Conservation (phyloP, 495 filamentous ascomycete species). For the Podospora tetraspora region DNA sequence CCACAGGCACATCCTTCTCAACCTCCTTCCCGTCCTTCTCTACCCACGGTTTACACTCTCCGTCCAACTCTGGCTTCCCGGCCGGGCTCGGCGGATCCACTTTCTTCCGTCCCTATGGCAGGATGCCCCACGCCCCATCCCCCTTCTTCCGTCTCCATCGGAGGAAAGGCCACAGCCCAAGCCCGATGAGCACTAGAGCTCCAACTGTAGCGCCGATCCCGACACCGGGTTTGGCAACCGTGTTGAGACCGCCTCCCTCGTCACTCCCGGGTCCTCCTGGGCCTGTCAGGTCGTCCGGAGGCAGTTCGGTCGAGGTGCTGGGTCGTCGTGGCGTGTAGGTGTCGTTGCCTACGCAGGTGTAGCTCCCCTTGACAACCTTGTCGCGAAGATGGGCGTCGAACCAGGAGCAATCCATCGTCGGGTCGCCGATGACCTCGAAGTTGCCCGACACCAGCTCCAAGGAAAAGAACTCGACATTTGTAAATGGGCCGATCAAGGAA, state of each 20-base stretch:
- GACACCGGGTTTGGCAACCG: neutral
- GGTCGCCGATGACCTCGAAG: neutral
- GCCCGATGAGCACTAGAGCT: neutral
- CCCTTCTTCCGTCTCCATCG: neutral
- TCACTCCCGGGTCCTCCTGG: neutral
- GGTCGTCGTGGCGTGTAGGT: neutral
- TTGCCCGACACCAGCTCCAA: neutral
- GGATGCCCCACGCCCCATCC: neutral
- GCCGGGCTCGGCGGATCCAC: neutral
- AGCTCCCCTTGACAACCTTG: neutral
- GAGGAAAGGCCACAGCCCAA: neutral
- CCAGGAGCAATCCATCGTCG: constrained; percentile 5
- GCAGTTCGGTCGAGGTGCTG: neutral
- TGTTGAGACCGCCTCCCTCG: neutral
- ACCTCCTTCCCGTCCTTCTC: constrained; percentile 1
- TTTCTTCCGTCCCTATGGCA: neutral
- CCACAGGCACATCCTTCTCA: neutral
- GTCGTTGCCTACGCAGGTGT: neutral
- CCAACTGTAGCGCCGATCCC: neutral
- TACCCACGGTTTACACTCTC: neutral
- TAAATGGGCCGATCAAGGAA: neutral
- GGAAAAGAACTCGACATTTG: neutral
- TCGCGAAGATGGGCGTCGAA: neutral
- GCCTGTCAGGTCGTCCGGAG: neutral
- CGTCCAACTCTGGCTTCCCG: neutral